Base-by-base conservation (phyloP, 2,329 filamentous ascomycete genomes). In the Alternaria conjuncta region DNA sequence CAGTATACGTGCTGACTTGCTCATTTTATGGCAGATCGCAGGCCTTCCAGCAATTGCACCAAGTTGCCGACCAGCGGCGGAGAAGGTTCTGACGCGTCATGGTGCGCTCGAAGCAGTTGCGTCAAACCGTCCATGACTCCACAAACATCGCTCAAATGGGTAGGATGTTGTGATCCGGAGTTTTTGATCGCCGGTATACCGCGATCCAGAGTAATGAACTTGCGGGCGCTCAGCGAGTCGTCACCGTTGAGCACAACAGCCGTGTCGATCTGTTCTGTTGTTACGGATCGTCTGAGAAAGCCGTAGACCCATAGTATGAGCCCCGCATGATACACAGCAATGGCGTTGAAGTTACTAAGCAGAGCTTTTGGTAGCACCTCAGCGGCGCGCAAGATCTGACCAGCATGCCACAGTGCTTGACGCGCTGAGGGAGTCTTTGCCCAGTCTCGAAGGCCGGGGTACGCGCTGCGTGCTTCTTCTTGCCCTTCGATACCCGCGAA, bases 291-390 rank as follows among this genome's bases (percentile, higher is more conserved):
- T 13, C 78, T 80, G 55, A 83, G 76, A 51, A 92, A 86, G 1
- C 89, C 89, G 68, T 90, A 92, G 0, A 86, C 86, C 91, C 91
- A 93, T 44, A 93, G 81, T 0, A 88, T 87, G 5, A 93, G 81
- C 12, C 86, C 85, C 5, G 89, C 89, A 73, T 92, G 90, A 72
- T 92, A 91, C 0, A 92, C 85, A 0, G 87, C 88, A 7, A 92
- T 86, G 0, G 90, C 89, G 65, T 88, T 87, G 74, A 92, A 92
- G 65, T 90, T 88, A 46, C 87, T 86, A 4, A 92, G 77, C 11
- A 86, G 82, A 0, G 84, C 83, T 2, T 80, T 75, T 0, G 87
- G 84, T 51, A 89, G 86, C 51, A 80, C 64, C 70, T 85, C 86
- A 2, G 88, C 89, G 44, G 86, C 85, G 8, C 88, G 85, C 6